A percentile compares a stretch with the other conserved stretches of the same genome.
Evolutionary conservation across 1,284 basidiomycete species (phyloP).

Genomic region (Hymenochaete sp.): DNA sequence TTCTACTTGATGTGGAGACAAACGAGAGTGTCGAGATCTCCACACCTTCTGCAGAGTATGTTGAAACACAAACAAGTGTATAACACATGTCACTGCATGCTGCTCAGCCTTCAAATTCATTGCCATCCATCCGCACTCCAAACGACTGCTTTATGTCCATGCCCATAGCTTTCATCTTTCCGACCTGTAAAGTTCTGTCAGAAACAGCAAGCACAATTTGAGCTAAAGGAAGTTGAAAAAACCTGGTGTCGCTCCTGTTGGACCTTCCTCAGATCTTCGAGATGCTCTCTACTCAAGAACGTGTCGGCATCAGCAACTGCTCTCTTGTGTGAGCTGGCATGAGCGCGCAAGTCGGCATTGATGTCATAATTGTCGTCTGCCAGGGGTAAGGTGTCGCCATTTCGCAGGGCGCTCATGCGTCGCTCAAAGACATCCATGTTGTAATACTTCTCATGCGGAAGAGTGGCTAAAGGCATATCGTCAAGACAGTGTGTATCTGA

Average conservation of each 20-base stretch:
- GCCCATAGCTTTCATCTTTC: constrained; percentile 74
- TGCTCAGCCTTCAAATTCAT: constrained; percentile 37
- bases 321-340: constrained; percentile 59
- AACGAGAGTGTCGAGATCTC: not conserved
- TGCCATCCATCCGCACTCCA: constrained; percentile 74
- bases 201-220: too few relatives aligned
- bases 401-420: constrained; percentile 72
- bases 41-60: too few relatives aligned
- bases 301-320: constrained; percentile 50
- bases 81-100: too few relatives aligned
- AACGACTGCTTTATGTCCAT: constrained; percentile 75
- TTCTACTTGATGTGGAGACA: not conserved
- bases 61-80: not conserved
- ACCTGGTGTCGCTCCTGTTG: constrained; percentile 76
- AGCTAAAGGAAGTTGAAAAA: constrained; percentile 38
- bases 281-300: constrained; percentile 67
- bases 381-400: constrained; percentile 69
- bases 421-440: constrained; percentile 73
- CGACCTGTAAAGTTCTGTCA: too few relatives aligned
- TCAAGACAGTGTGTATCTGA: constrained; percentile 3
- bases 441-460: constrained; percentile 90
- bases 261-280: constrained; percentile 70
- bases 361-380: constrained; percentile 68
- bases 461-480: constrained; percentile 50
- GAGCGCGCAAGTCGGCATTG: constrained; percentile 69